Conservation (phyloP, 2,329 filamentous ascomycete genomes). For the Leptoxyphium fumago region DNA sequence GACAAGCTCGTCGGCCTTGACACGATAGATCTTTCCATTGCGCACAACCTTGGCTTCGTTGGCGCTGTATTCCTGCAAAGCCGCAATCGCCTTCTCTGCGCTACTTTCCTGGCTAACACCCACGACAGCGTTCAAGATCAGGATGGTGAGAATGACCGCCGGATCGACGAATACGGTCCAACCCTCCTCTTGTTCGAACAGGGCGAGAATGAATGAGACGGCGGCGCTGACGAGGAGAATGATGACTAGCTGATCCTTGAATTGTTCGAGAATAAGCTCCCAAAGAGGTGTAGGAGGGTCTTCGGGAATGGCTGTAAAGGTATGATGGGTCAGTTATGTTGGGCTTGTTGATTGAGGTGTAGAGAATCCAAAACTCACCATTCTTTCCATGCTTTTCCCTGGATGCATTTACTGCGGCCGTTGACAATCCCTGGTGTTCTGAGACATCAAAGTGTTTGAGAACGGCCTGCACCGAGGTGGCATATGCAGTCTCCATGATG, state of each 20-base stretch:
- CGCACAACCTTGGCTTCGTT: slow-evolving; percentile 92
- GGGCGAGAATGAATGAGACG: slow-evolving; percentile 80
- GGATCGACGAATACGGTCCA: slow-evolving; percentile 98
- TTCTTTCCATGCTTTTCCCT: slow-evolving; percentile 23
- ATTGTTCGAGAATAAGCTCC: slow-evolving; percentile 95
- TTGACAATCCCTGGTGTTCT: slow-evolving; percentile 18
- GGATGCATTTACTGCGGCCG: slow-evolving; percentile 15
- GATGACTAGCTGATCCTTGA: slow-evolving; percentile 95
- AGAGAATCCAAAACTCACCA: slow-evolving; percentile 13
- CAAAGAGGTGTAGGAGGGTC: slow-evolving; percentile 92
- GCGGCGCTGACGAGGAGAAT: slow-evolving; percentile 87
- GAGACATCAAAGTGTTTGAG: slow-evolving; percentile 23
- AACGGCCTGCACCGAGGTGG: slow-evolving; percentile 20
- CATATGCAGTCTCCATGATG: slow-evolving; percentile 23
- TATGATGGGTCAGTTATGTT: not conserved
- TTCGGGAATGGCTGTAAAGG: slow-evolving; percentile 51
- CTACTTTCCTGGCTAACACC: slow-evolving; percentile 98
- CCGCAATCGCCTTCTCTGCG: slow-evolving; percentile 95
- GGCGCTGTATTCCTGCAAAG: slow-evolving; percentile 95
- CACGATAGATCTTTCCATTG: slow-evolving; percentile 61
- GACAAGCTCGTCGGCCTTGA: slow-evolving; percentile 95
- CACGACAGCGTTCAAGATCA: slow-evolving; percentile 91
- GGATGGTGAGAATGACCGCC: slow-evolving; percentile 86
- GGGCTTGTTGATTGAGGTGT: not conserved
- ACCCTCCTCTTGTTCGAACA: slow-evolving; percentile 84